Percentiles rank a stretch among this genome's conserved stretches.
These are phyloP conservation scores for Hansenula lynferdii DNA, from an alignment of 1,139 yeast species.

Conservation along the genomic window DNA sequence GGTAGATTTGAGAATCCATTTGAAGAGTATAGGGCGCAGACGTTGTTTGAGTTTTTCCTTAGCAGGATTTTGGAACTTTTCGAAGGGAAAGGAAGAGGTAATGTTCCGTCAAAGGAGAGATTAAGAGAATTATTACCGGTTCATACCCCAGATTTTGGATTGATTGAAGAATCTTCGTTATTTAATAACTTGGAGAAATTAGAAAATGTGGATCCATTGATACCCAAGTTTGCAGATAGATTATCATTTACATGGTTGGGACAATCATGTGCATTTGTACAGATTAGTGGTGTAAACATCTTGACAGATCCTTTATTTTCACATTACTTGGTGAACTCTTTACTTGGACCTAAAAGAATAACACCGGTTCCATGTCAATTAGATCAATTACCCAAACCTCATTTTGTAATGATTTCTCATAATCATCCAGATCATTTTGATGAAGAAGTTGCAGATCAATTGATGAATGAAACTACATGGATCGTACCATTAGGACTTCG, in stretches of 20 bases:
- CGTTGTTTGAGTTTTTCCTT: conserved; percentile 75
- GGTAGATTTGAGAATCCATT: conserved; percentile 92
- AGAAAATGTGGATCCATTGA: conserved; percentile 12
- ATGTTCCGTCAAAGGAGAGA: conserved; percentile 46
- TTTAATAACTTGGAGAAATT: conserved; percentile 5
- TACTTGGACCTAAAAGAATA: conserved; percentile 78
- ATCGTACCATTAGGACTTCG: conserved; percentile 81
- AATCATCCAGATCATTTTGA: conserved; percentile 96
- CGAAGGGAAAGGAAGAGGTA: conserved; percentile 61
- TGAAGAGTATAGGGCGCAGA: conserved; percentile 85
- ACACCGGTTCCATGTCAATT: conserved; percentile 65
- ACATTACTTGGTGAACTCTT: conserved; percentile 55
- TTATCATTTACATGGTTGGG: conserved; percentile 87
- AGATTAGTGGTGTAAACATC: conserved; percentile 66
- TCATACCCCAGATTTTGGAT: conserved; percentile 50
- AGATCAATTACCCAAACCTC: conserved; percentile 60
- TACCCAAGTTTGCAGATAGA: conserved; percentile 37
- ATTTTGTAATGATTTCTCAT: conserved; percentile 79
- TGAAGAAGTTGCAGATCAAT: conserved; percentile 51
- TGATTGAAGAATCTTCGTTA: conserved; percentile 10
- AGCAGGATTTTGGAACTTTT: conserved; percentile 69
- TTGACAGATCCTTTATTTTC: conserved; percentile 84
- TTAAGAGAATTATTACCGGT: conserved; percentile 55
- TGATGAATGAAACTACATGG: conserved; percentile 53
- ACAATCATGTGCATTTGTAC: conserved; percentile 79